Conservation (phyloP, 768 basidiomycete species). For the Tremella fuciformis region DNA sequence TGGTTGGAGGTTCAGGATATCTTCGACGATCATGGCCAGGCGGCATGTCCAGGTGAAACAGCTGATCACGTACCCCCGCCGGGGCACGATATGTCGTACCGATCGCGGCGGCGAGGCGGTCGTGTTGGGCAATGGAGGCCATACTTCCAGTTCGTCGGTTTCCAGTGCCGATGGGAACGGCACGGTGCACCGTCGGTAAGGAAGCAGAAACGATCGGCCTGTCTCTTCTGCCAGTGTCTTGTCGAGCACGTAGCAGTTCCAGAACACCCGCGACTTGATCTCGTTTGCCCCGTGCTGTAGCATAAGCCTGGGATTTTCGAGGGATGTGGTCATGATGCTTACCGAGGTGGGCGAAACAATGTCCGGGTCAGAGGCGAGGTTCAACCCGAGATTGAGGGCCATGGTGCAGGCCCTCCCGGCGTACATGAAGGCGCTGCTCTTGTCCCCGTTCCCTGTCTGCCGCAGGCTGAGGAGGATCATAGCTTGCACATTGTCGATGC, state of each 20-base stretch:
- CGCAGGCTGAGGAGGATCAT: constrained; percentile 38
- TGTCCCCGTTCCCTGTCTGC: constrained; percentile 41
- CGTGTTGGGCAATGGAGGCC: constrained; percentile 34
- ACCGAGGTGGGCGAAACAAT: not conserved
- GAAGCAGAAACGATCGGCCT: constrained; percentile 39
- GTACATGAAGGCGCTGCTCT: constrained; percentile 31
- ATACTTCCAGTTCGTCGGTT: constrained; percentile 41
- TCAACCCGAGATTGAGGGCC: constrained; percentile 39
- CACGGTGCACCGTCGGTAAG: constrained; percentile 24
- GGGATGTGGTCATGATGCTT: not conserved
- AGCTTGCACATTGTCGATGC: constrained; percentile 32
- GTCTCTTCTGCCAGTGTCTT: constrained; percentile 43
- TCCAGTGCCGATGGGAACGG: constrained; percentile 33
- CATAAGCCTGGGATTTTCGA: not conserved
- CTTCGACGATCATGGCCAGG: constrained; percentile 36
- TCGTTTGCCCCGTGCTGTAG: constrained; percentile 20
- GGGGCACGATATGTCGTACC: constrained; percentile 17
- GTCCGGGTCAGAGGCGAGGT: constrained; percentile 15
- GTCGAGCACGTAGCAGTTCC: constrained; percentile 40
- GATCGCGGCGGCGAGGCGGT: constrained; percentile 7
- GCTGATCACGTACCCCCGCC: constrained; percentile 27
- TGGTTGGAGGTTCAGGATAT: constrained; percentile 33
- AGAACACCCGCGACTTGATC: constrained; percentile 36
- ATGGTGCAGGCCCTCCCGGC: constrained; percentile 32
- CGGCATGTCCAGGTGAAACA: constrained; percentile 34